Evolutionary conservation across 2,329 filamentous ascomycete genomes (phyloP).

Genomic region (Tolypocladium nubicola): DNA sequence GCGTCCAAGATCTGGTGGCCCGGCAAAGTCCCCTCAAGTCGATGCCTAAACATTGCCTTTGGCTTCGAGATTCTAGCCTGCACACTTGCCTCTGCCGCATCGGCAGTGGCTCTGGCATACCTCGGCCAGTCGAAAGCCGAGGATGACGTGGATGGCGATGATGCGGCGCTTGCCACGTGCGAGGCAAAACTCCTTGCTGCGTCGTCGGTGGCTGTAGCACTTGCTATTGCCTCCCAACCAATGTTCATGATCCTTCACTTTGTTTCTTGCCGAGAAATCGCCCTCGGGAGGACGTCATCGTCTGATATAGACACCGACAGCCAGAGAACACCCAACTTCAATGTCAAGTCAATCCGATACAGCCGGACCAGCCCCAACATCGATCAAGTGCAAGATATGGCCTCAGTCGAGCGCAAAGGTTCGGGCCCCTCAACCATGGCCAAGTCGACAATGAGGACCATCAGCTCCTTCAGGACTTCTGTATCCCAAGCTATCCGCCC

Average conservation of each 20-base stretch:
- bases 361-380: slow-evolving; percentile 29
- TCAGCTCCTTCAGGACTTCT: slow-evolving; percentile 22
- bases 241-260: slow-evolving; percentile 36
- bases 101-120: slow-evolving; percentile 32
- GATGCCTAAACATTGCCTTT: slow-evolving; percentile 14
- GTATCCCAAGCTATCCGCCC: slow-evolving; percentile 40
- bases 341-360: slow-evolving; percentile 45
- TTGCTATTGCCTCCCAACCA: slow-evolving; percentile 37
- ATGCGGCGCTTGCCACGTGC: slow-evolving; percentile 5
- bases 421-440: slow-evolving; percentile 31
- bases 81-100: slow-evolving; percentile 32
- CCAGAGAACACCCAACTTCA: slow-evolving; percentile 4
- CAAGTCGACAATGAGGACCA: slow-evolving; percentile 13
- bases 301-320: slow-evolving; percentile 17
- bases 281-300: slow-evolving; percentile 9
- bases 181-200: slow-evolving; percentile 29
- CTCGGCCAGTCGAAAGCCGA: slow-evolving; percentile 13
- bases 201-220: slow-evolving; percentile 31
- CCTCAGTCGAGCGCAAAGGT: slow-evolving; percentile 25
- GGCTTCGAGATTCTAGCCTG: slow-evolving; percentile 26
- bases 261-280: slow-evolving; percentile 22
- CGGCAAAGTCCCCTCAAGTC: slow-evolving; percentile 12
- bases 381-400: slow-evolving; percentile 19
- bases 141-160: background rate
- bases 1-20: slow-evolving; percentile 18